A percentile compares a stretch with the other conserved stretches of the same genome.
Evolutionary conservation across 192 early-diverging fungal species (phyloP).

Genomic region (Martensiomyces pterosporus): DNA sequence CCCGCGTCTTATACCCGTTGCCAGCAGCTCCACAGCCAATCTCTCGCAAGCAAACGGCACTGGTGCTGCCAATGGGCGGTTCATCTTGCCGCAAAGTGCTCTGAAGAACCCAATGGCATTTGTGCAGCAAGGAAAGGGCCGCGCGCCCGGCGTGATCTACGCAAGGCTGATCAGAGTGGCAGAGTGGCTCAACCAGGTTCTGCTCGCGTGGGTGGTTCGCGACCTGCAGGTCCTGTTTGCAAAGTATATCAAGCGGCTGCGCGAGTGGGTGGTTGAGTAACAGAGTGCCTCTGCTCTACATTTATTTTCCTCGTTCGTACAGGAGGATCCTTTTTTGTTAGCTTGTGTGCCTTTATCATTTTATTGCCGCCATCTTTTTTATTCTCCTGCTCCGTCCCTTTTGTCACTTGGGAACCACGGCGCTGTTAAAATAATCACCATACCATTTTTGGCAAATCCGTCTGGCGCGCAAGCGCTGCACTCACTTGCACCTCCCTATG

Average conservation of each 20-base stretch:
- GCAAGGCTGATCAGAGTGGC: slow-evolving; percentile 42
- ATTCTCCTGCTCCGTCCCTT: too few species aligned
- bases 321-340: neutral
- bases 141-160: slow-evolving; percentile 45
- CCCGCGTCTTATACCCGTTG: slow-evolving; percentile 21
- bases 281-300: neutral
- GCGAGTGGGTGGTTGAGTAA: slow-evolving; percentile 51
- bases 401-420: too few species aligned
- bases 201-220: slow-evolving; percentile 49
- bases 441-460: too few species aligned
- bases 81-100: slow-evolving; percentile 42
- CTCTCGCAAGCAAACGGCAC: slow-evolving; percentile 6
- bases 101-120: slow-evolving; percentile 42
- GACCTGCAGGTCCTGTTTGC: slow-evolving; percentile 50
- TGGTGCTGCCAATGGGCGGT: slow-evolving; percentile 11
- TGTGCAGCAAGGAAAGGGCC: slow-evolving; percentile 44
- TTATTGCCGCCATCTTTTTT: slow-evolving; percentile 1
- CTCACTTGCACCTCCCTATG: too few species aligned
- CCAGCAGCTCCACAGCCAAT: too few species aligned
- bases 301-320: neutral
- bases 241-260: slow-evolving; percentile 51
- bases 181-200: slow-evolving; percentile 49
- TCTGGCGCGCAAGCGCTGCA: too few species aligned
- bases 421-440: slow-evolving; percentile 1
- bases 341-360: slow-evolving; percentile 3